Evolutionary conservation across 805 yeast species (phyloP).

Genomic region (Saccharomycopsis fodiens): DNA sequence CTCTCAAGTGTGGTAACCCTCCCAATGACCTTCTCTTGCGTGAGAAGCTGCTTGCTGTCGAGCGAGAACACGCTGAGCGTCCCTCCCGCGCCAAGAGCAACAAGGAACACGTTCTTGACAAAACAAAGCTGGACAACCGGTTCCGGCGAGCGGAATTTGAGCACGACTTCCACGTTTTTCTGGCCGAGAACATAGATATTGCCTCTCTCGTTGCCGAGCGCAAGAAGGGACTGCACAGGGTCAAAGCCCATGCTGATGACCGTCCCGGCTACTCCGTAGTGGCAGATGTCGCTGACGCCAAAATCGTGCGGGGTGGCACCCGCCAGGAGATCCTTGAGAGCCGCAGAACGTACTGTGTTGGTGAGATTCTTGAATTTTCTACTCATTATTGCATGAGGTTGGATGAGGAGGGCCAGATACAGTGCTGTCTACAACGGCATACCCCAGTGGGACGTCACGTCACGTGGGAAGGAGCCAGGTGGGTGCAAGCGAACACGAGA

Average conservation of each 20-base stretch:
- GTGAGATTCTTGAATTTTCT: conserved; percentile 23
- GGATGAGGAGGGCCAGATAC: too few relatives aligned
- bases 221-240: conserved; percentile 81
- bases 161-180: conserved; percentile 63
- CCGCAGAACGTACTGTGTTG: conserved; percentile 17
- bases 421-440: too few relatives aligned
- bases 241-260: conserved; percentile 70
- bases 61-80: conserved; percentile 65
- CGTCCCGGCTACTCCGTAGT: conserved; percentile 57
- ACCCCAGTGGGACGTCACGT: too few relatives aligned
- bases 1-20: conserved; percentile 60
- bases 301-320: conserved; percentile 26
- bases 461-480: too few relatives aligned
- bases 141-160: conserved; percentile 43
- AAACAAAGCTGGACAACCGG: conserved; percentile 53
- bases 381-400: too few relatives aligned
- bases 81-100: conserved; percentile 57
- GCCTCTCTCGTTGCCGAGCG: conserved; percentile 66
- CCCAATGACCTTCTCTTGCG: conserved; percentile 55
- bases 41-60: conserved; percentile 51
- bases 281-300: conserved; percentile 24
- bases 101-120: conserved; percentile 74
- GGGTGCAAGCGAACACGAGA: too few relatives aligned
- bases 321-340: conserved; percentile 26
- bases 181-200: conserved; percentile 79